Base-by-base conservation (phyloP, 768 basidiomycete genomes). In the Amanita brunnescens region DNA sequence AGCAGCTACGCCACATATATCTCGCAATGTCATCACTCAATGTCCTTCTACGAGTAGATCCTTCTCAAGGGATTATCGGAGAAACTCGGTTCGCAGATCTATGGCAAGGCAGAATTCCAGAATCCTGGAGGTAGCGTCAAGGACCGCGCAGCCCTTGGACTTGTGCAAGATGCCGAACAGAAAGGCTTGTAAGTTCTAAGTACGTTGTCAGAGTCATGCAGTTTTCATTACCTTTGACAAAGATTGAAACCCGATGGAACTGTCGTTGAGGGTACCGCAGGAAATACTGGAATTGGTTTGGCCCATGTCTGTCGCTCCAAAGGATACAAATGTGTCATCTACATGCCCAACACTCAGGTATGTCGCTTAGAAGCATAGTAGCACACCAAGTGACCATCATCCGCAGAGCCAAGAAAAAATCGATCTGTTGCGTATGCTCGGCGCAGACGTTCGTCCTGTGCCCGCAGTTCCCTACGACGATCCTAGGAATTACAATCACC, bases 61-160 rank as follows among this genome's bases (percentile, higher is more conserved):
- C 80, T 83, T 56, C 75, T 97, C 48, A 83, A 89, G 65, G 68
- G 69, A 12, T 74, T 96, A 6, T 96, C 91, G 8, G 81, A 91
- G 57, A 80, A 79, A 62, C 90, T 83, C 1, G 93, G 92, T 13
- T 82, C 80, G 49, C 79, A 79, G 47, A 91, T 97, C 54, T 83
- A 84, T 43, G 94, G 89, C n/a, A 97, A 99, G 65, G 91, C 96
- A 16, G 96, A 99, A 69, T 94, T 96, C 63, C 93, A 96, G 70
- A 97, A 97, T 61, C 96, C 96, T 0, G 96, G 96, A 5, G 95
- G 95, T 35, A 93, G 90, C 55, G 91, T 99, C 58, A 99, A 99
- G 69, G 96, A 99, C 64, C 83, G 96, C 42, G 96, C 96, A 34
- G 96, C 95, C 1, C 76, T 96, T 13, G 92, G 90, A 26, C 76